Base-by-base conservation (phyloP, 345 rosid genomes). In the Brassica nigra region DNA sequence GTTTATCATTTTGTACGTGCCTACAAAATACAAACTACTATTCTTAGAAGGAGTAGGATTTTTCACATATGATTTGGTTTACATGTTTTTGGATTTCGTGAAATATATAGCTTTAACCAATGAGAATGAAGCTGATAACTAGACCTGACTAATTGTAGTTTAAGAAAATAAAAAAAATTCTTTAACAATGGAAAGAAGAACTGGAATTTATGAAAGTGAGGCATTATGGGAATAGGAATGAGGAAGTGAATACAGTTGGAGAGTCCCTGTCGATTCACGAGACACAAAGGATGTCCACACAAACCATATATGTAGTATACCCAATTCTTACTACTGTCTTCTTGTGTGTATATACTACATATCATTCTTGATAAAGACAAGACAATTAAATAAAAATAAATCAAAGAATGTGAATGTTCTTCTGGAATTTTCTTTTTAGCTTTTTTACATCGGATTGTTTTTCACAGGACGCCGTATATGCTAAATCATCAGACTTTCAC, bases 241-340 rank as follows among this genome's bases (percentile, higher is more conserved):
- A 57, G 74, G 76, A 75, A 71, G 52, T 27, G 36, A 66, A 70
- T 57, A 71, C 69, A 47, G 80, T 57, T 71, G 70, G 70, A 59
- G 58, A 31, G 83, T 76, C 76, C 5, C 83, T 70, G 77, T 80
- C 80, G 76, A 49, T 76, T 81, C 84, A 81, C 84, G 84, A 76
- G 84, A 71, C 74, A 57, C 66, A 27, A 37, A 76, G 33, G 70
- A 66, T 58, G 73, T 76, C 77, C 84, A 81, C 84, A 71, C 77
- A 76, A 49, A 72, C 16, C 77, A 76, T 58, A 47, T 71, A 44
- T 34, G 18, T 49, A 49, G 18, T 37, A 6, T 66, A 34, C 68
- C 73, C 68, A 71, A 76, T 65, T 75, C 76, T 31, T 31, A 62
- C 58, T 66, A 71, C 47, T 71, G 80, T 76, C 80, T 71, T 76